Evolutionary conservation across 1,284 basidiomycete genomes (phyloP).

Genomic region (Uromyces viciae-fabae): DNA sequence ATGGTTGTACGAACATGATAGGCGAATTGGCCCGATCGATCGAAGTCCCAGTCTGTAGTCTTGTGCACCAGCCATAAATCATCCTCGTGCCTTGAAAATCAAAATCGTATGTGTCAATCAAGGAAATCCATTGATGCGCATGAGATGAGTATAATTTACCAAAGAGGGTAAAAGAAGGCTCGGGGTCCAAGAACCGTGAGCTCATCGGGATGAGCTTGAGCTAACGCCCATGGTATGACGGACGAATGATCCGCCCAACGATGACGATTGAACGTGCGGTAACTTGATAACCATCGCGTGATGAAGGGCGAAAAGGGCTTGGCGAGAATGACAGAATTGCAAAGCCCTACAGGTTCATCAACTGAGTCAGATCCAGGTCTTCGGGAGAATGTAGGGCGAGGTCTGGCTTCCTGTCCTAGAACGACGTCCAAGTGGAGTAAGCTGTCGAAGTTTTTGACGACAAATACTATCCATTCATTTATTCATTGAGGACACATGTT

Average conservation of each 20-base stretch:
- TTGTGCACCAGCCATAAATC: constrained; percentile 37
- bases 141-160: constrained; percentile 47
- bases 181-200: constrained; percentile 57
- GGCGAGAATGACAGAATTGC: constrained; percentile 59
- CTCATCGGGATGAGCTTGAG: constrained; percentile 55
- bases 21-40: constrained; percentile 31
- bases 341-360: constrained; percentile 53
- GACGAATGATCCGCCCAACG: constrained; percentile 58
- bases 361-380: constrained; percentile 50
- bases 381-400: constrained; percentile 6
- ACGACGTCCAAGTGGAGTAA: constrained; percentile 54
- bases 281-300: constrained; percentile 54
- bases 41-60: constrained; percentile 35
- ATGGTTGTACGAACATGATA: constrained; percentile 17
- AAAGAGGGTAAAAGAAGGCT: constrained; percentile 60
- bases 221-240: constrained; percentile 54
- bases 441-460: constrained; percentile 50
- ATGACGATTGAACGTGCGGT: constrained; percentile 56
- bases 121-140: neutral
- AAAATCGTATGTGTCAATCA: neutral
- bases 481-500: constrained; percentile 47
- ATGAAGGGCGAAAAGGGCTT: constrained; percentile 57
- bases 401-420: constrained; percentile 57
- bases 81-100: constrained; percentile 22
- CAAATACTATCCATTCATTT: no score